phyloP scores from a whole-genome alignment of 306 rosid genomes.

The Oemleria cerasiformis region DNA sequence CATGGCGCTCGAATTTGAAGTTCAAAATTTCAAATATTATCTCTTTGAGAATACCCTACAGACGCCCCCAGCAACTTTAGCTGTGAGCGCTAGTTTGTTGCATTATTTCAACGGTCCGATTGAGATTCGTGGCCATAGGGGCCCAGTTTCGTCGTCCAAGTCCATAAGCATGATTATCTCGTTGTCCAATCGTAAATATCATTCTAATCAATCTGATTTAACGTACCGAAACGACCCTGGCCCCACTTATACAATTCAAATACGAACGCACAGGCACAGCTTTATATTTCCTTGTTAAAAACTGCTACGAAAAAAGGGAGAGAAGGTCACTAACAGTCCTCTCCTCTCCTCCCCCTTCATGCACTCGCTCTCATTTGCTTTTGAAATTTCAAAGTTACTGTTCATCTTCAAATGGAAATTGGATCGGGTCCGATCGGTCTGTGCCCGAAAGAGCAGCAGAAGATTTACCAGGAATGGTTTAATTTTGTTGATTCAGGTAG shows the following conservation, averaged over 20 bases:
- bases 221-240: not conserved
- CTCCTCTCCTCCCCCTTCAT: not conserved
- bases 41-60: slow-evolving; percentile 7
- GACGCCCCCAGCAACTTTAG: not conserved
- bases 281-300: slow-evolving; percentile 6
- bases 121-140: not conserved
- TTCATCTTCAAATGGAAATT: slow-evolving; percentile 42
- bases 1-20: slow-evolving; percentile 10
- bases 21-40: slow-evolving; percentile 1
- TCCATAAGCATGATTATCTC: slow-evolving; percentile 1
- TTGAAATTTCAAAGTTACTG: slow-evolving; percentile 7
- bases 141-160: slow-evolving; percentile 12
- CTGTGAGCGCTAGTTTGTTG: not conserved
- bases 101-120: not conserved
- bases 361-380: not conserved
- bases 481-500: slow-evolving; percentile 75
- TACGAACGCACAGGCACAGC: slow-evolving; percentile 1
- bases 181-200: slow-evolving; percentile 7
- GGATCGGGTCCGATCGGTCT: slow-evolving; percentile 34
- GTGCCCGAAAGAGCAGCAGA: slow-evolving; percentile 55
- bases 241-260: not conserved
- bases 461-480: slow-evolving; percentile 80
- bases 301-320: slow-evolving; percentile 6
- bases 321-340: not conserved
- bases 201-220: not conserved